These are phyloP conservation scores for Tetrastigma voinierianum DNA, from an alignment of 164 flowering plant species.

Conservation along the genomic window DNA sequence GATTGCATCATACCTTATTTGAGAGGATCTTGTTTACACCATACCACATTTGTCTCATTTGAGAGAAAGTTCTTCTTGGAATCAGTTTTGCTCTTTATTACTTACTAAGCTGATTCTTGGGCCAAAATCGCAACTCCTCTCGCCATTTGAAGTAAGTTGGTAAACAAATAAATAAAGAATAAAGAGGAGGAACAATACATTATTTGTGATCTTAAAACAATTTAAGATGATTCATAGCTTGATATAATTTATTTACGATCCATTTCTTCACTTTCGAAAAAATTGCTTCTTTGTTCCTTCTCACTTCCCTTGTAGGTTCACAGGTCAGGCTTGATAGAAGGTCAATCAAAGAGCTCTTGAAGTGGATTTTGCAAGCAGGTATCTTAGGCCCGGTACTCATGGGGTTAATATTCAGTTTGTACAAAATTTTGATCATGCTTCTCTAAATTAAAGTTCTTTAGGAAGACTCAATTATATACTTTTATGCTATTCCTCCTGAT, in stretches of 20 bases:
- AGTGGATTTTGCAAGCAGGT: conserved; percentile 95
- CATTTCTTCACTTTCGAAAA: too few relatives aligned
- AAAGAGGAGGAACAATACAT: too few relatives aligned
- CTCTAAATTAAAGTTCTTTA: too few relatives aligned
- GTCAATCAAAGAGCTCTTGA: conserved; percentile 67
- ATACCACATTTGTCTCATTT: conserved; percentile 87
- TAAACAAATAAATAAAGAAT: not conserved
- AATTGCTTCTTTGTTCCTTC: not conserved
- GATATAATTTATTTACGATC: not conserved
- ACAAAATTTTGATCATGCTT: not conserved
- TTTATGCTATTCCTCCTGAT: too few relatives aligned
- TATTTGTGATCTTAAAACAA: too few relatives aligned
- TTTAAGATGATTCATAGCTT: not conserved
- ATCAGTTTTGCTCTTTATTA: conserved; percentile 23
- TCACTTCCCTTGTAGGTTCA: conserved; percentile 46
- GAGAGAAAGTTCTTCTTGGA: conserved; percentile 76
- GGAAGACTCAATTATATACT: too few relatives aligned
- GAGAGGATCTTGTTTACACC: conserved; percentile 59
- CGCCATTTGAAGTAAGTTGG: conserved; percentile 63
- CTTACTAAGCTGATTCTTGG: conserved; percentile 71
- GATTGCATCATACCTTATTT: conserved; percentile 86
- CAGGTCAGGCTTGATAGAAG: conserved; percentile 61
- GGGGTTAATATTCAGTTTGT: conserved; percentile 84
- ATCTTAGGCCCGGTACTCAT: conserved; percentile 83
- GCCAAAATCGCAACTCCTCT: conserved; percentile 60